A percentile compares a stretch with the other conserved stretches of the same genome.
phyloP scores from a whole-genome alignment of 2,329 filamentous ascomycete genomes.

The Colletotrichum phormii region DNA sequence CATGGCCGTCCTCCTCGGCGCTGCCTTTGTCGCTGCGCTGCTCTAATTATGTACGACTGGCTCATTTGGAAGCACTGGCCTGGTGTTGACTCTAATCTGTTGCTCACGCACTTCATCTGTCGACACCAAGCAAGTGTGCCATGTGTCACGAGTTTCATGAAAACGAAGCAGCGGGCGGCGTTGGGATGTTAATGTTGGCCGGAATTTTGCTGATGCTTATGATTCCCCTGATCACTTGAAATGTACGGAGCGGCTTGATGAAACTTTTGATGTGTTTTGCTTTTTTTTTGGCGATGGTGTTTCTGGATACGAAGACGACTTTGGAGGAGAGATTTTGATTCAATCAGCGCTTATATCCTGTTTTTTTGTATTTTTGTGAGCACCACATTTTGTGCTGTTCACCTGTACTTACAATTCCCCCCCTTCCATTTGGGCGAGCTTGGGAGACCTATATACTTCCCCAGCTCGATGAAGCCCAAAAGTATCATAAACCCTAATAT shows the following conservation, averaged over 20 bases:
- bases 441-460: conserved; percentile 4
- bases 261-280: conserved; percentile 6
- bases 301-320: not conserved
- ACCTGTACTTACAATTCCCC: conserved; percentile 13
- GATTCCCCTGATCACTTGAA: conserved; percentile 32
- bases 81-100: not conserved
- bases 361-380: not conserved
- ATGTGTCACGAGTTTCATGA: conserved; percentile 37
- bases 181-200: conserved; percentile 36
- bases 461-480: conserved; percentile 4
- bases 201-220: conserved; percentile 21
- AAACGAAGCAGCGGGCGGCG: conserved; percentile 16
- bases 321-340: conserved; percentile 16
- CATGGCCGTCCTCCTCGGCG: conserved; percentile 32
- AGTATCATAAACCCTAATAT: conserved; percentile 35
- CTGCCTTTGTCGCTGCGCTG: conserved; percentile 35
- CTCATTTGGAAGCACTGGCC: conserved; percentile 32
- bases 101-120: not conserved
- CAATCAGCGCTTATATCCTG: conserved; percentile 32
- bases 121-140: conserved; percentile 15
- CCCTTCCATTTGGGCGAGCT: not conserved
- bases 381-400: not conserved
- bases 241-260: conserved; percentile 34
- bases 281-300: conserved; percentile 3
- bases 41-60: conserved; percentile 30